Conservation (phyloP, 1,139 yeast genomes). For the Magnusiomyces sp. region DNA sequence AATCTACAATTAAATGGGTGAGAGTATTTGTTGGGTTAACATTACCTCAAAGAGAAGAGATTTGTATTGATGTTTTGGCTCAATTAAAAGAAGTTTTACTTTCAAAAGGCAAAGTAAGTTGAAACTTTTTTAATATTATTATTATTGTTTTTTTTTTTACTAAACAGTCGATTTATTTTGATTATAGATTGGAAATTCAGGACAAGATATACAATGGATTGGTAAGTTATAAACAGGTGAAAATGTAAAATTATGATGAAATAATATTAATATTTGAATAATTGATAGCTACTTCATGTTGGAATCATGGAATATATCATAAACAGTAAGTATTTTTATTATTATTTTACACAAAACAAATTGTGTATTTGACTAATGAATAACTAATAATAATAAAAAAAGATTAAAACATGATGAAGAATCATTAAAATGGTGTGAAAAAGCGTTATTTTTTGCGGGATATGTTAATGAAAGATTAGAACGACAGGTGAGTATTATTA, state of each 20-base stretch:
- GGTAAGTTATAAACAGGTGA: slow-evolving; percentile 2
- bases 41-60: slow-evolving; percentile 11
- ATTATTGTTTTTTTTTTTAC: not conserved
- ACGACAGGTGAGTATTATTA: slow-evolving; percentile 11
- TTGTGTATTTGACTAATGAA: not conserved
- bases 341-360: not conserved
- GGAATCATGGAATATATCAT: slow-evolving; percentile 16
- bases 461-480: slow-evolving; percentile 15
- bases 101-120: slow-evolving; percentile 8
- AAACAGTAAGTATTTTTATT: slow-evolving; percentile 12
- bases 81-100: slow-evolving; percentile 13
- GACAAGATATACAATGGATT: slow-evolving; percentile 15
- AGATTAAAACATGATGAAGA: slow-evolving; percentile 13
- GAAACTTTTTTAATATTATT: not conserved
- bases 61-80: slow-evolving; percentile 10
- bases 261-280: not conserved
- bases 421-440: slow-evolving; percentile 15
- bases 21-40: slow-evolving; percentile 13
- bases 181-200: slow-evolving; percentile 7
- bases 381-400: not conserved
- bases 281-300: slow-evolving; percentile 14
- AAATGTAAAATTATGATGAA: not conserved
- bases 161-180: not conserved
- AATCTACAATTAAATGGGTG: slow-evolving; percentile 9
- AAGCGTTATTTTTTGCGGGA: slow-evolving; percentile 14